Evolutionary conservation across 495 filamentous ascomycete species (phyloP).

Genomic region (Podospora pseudocomata): DNA sequence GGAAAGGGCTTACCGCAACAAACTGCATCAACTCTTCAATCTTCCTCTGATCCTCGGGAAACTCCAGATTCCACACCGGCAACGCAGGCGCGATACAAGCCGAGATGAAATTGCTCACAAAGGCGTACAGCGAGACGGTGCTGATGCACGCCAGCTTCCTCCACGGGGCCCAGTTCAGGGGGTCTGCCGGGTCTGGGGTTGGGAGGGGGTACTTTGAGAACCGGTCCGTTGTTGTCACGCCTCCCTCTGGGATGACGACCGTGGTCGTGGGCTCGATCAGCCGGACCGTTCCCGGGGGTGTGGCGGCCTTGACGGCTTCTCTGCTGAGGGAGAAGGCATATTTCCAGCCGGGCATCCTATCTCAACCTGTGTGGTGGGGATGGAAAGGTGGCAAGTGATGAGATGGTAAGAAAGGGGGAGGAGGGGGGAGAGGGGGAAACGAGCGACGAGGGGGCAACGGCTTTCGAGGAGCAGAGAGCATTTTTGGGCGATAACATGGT

Average conservation of each 20-base stretch:
- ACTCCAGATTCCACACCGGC: constrained; percentile 27
- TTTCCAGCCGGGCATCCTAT: constrained; percentile 29
- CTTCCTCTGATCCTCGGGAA: constrained; percentile 19
- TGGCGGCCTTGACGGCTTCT: constrained; percentile 27
- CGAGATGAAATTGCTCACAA: constrained; percentile 29
- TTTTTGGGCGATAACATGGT: neutral
- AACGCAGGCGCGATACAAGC: constrained; percentile 28
- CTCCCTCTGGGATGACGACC: constrained; percentile 7
- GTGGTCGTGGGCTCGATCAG: constrained; percentile 26
- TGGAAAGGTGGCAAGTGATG: too few species aligned
- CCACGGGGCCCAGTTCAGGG: constrained; percentile 33
- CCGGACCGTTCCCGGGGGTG: constrained; percentile 30
- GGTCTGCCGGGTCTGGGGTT: constrained; percentile 29
- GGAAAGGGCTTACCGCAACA: constrained; percentile 19
- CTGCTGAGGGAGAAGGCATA: constrained; percentile 30
- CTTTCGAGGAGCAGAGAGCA: neutral
- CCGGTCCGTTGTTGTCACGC: constrained; percentile 8
- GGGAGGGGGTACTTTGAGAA: constrained; percentile 26
- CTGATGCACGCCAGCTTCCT: constrained; percentile 27
- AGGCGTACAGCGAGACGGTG: constrained; percentile 28
- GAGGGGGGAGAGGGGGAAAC: neutral
- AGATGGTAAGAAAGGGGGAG: neutral
- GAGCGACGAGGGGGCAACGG: neutral
- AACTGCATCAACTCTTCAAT: constrained; percentile 23
- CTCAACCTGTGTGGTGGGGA: neutral